Evolutionary conservation across 2,329 filamentous ascomycete species (phyloP), one percentile per base, ranked within the genome.

Genomic region (Trichoderma citrinoviride): DNA sequence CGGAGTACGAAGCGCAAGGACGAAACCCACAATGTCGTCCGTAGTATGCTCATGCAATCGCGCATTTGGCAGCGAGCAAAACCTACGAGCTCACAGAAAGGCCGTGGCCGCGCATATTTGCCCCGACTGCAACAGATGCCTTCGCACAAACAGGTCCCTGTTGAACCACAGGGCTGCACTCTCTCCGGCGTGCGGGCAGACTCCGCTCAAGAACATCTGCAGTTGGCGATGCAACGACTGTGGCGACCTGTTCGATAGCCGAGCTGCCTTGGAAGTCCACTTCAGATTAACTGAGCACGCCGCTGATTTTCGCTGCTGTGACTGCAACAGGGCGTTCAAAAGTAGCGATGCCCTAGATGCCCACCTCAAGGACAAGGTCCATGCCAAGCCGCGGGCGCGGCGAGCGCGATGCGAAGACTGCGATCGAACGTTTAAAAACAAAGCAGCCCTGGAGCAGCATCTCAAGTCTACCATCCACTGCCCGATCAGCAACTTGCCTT

Each of bases 401-500:
- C 27, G 15, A 15, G 6, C 14, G 5, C 23, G 33, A 14, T 67
- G 66, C 29, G 21, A 43, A 21, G 27, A 52, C 7, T 67, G 66
- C 40, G 7, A 43, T 10, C 57, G 57, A 6, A 19, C 15, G 5
- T 66, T 67, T 7, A 25, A 33, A 15, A 40, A 14, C 8, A 21
- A 14, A 17, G 7, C 17, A 5, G 41, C 57, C 27, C 46, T 67
- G 17, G 10, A 47, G n/a, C 52, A 66, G 29, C 66, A 67, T 33
- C 6, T 29, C 15, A n/a, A 37, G 2, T 65, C 64, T 5, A 29
- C 49, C 21, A 37, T 44, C 46, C 66, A 69, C 66, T 62, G 33
- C 7, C 67, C 67, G 1, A 19, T 68, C n/a, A 47, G 65, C 55
- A 61, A 65, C 1, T 14, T 67, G 12, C 25, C 23, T 15, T 69